A percentile compares a stretch with the other conserved stretches of the same genome.
Evolutionary conservation across 768 basidiomycete species (phyloP).

Genomic region (Kwoniella shandongensis): DNA sequence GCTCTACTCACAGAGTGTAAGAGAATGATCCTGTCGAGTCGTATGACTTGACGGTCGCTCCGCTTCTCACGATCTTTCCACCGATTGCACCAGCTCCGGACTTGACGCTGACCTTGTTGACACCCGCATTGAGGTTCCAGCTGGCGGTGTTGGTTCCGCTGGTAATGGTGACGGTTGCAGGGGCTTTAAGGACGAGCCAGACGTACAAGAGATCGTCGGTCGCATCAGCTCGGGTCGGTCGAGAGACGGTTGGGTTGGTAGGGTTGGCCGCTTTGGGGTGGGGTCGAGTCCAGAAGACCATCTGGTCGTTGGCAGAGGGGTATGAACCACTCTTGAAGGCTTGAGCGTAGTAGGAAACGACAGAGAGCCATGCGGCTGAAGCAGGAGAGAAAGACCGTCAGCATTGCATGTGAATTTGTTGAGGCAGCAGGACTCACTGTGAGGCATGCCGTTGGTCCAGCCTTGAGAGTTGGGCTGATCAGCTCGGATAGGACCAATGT

Average conservation of each 20-base stretch:
- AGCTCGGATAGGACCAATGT: slow-evolving; percentile 44
- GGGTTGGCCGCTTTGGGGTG: slow-evolving; percentile 43
- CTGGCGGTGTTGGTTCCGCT: slow-evolving; percentile 27
- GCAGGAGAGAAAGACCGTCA: neutral
- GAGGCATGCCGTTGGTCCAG: slow-evolving; percentile 50
- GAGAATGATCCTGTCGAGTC: slow-evolving; percentile 33
- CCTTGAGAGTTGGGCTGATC: slow-evolving; percentile 49
- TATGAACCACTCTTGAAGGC: slow-evolving; percentile 53
- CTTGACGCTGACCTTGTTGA: slow-evolving; percentile 38
- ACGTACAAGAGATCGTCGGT: slow-evolving; percentile 51
- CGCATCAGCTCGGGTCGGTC: slow-evolving; percentile 30
- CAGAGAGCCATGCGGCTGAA: slow-evolving; percentile 33
- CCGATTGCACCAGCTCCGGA: slow-evolving; percentile 37
- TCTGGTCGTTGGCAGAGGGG: slow-evolving; percentile 39
- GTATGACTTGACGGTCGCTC: slow-evolving; percentile 30
- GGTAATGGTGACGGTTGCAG: slow-evolving; percentile 35
- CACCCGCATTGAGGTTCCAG: slow-evolving; percentile 37
- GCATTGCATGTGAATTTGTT: too few relatives aligned
- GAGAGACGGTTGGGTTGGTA: too few relatives aligned
- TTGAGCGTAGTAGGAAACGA: slow-evolving; percentile 42
- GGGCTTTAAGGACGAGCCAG: slow-evolving; percentile 32
- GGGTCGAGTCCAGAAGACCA: slow-evolving; percentile 50
- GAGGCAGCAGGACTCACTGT: slow-evolving; percentile 22
- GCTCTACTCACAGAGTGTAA: slow-evolving; percentile 36
- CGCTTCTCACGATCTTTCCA: slow-evolving; percentile 30